phyloP scores from a whole-genome alignment of 2,329 filamentous ascomycete species.

The Alternaria incomplexa region DNA sequence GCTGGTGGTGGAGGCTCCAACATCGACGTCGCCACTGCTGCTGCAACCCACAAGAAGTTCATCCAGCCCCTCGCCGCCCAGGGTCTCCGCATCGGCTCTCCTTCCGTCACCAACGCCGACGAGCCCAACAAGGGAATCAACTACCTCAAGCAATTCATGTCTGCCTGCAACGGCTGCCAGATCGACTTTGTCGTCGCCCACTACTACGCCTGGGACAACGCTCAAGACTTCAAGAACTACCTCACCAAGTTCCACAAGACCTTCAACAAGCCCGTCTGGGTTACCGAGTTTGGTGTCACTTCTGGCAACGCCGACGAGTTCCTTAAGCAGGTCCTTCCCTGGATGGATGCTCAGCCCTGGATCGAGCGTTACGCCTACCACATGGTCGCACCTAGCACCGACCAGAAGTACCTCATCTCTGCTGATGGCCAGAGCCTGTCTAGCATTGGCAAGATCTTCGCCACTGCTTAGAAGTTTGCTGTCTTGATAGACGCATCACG shows the following conservation, averaged over 20 bases:
- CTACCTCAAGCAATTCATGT: constrained; percentile 41
- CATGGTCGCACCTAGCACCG: constrained; percentile 31
- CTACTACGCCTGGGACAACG: constrained; percentile 44
- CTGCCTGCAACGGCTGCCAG: constrained; percentile 32
- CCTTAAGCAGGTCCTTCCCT: constrained; percentile 41
- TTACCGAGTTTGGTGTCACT: constrained; percentile 45
- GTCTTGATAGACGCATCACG: constrained; percentile 2
- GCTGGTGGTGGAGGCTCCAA: constrained; percentile 37
- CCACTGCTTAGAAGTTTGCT: constrained; percentile 2
- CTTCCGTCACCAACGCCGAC: constrained; percentile 44
- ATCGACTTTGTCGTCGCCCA: constrained; percentile 48
- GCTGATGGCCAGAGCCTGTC: constrained; percentile 26
- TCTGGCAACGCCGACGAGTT: constrained; percentile 34
- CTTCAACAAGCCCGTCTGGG: constrained; percentile 43
- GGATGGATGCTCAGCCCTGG: constrained; percentile 41
- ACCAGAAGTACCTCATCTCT: constrained; percentile 24
- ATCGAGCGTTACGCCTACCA: constrained; percentile 46
- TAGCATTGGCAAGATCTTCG: constrained; percentile 26
- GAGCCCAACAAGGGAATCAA: constrained; percentile 33
- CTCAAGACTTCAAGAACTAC: constrained; percentile 44
- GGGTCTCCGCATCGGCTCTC: constrained; percentile 42
- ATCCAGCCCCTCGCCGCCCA: constrained; percentile 33
- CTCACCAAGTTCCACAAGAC: constrained; percentile 44
- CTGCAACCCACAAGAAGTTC: constrained; percentile 30
- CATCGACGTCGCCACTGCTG: constrained; percentile 29